These are phyloP conservation scores for Entonaema liquescens DNA, from an alignment of 495 filamentous ascomycete genomes.

Conservation along the genomic window DNA sequence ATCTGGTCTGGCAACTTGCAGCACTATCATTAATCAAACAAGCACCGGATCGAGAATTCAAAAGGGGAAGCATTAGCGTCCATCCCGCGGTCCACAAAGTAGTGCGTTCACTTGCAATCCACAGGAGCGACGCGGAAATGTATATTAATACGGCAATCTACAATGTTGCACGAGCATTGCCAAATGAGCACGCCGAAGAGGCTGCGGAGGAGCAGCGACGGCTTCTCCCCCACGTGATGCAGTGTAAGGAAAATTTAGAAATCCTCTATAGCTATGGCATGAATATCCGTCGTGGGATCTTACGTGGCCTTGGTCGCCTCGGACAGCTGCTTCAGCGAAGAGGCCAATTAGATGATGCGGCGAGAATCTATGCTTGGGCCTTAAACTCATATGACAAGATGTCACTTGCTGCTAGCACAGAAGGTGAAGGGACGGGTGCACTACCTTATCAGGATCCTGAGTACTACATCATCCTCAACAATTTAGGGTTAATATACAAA, in stretches of 20 bases:
- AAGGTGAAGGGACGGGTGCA: background rate
- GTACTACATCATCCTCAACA: background rate
- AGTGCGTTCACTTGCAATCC: background rate
- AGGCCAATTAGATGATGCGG: background rate
- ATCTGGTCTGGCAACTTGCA: background rate
- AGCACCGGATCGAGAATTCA: background rate
- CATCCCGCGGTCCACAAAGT: background rate
- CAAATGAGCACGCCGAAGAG: background rate
- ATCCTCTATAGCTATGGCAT: background rate
- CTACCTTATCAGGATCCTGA: background rate
- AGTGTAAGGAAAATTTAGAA: background rate
- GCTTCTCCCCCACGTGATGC: background rate
- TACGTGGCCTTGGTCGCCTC: background rate
- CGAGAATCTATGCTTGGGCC: background rate
- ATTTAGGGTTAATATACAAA: background rate
- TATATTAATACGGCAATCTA: background rate
- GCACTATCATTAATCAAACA: background rate
- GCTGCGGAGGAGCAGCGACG: background rate
- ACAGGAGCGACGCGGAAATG: background rate
- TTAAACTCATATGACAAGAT: background rate
- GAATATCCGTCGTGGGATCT: background rate
- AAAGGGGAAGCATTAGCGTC: background rate
- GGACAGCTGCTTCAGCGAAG: background rate
- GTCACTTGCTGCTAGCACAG: background rate
- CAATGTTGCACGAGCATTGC: background rate